phyloP scores from a whole-genome alignment of 352 stramenopile genomes.

The Globisporangium nagaii region DNA sequence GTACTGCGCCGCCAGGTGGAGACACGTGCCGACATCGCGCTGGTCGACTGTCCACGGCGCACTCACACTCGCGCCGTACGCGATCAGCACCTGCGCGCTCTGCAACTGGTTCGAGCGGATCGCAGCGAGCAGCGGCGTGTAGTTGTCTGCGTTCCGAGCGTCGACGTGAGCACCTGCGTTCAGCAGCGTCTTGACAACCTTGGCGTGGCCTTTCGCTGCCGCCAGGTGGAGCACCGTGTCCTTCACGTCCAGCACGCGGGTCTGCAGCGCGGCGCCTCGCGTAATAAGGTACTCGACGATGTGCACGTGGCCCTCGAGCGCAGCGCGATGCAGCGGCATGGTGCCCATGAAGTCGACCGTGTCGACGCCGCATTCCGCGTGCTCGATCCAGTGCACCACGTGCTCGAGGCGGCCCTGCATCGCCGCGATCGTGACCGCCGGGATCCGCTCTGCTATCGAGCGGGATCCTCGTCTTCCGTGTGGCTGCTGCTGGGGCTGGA shows the following conservation, averaged over 20 bases:
- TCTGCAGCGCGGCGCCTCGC: constrained; percentile 17
- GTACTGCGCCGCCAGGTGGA: constrained; percentile 28
- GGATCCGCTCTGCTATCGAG: neutral
- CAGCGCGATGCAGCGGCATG: constrained; percentile 13
- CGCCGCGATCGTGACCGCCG: constrained; percentile 8
- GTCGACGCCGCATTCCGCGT: constrained; percentile 11
- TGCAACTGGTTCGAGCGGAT: constrained; percentile 24
- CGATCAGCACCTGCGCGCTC: constrained; percentile 27
- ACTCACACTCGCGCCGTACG: constrained; percentile 19
- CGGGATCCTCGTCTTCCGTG: neutral
- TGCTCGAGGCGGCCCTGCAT: constrained; percentile 17
- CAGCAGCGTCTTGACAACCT: constrained; percentile 24
- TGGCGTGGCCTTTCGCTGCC: constrained; percentile 18
- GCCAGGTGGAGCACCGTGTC: constrained; percentile 38
- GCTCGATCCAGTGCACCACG: constrained; percentile 18
- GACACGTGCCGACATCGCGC: constrained; percentile 14
- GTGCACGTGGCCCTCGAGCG: constrained; percentile 16
- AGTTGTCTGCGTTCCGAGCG: constrained; percentile 16
- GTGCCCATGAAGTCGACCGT: constrained; percentile 8
- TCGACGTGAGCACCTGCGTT: constrained; percentile 24
- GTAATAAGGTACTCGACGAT: constrained; percentile 24
- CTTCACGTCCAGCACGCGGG: constrained; percentile 7
- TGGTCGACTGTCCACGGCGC: constrained; percentile 2
- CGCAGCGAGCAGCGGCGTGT: constrained; percentile 28
- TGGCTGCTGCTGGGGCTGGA: neutral